Evolutionary conservation across 169 alveolate genomes (phyloP).

Genomic region (Fabrea salina): DNA sequence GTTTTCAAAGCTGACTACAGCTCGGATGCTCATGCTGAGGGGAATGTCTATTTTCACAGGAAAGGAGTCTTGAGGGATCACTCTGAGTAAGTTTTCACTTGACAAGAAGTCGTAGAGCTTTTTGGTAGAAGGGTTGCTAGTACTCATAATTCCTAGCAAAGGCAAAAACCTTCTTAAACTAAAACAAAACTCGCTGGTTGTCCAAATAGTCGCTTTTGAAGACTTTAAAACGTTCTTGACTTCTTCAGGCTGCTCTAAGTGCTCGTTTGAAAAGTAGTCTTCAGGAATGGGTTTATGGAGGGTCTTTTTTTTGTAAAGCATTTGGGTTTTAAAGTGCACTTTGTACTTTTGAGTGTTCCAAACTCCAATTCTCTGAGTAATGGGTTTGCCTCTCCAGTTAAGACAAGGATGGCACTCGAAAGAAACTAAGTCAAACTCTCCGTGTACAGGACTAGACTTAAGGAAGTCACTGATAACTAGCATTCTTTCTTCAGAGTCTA

Average conservation of each 20-base stretch:
- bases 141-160: not conserved
- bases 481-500: constrained; percentile 14
- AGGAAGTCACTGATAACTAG: constrained; percentile 16
- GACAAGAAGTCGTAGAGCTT: constrained; percentile 18
- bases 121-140: not conserved
- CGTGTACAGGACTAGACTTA: constrained; percentile 32
- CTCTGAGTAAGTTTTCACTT: constrained; percentile 2
- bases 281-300: not conserved
- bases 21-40: not conserved
- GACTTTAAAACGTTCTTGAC: not conserved
- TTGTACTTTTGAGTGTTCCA: constrained; percentile 19
- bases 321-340: constrained; percentile 1
- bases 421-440: not conserved
- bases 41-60: constrained; percentile 33
- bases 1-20: not conserved
- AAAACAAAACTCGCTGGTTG: not conserved
- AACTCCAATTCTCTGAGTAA: not conserved
- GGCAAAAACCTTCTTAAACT: not conserved
- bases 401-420: not conserved
- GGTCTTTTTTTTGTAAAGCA: not conserved
- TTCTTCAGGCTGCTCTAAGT: not conserved
- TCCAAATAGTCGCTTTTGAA: not conserved
- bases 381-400: constrained; percentile 7
- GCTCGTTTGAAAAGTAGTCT: not conserved
- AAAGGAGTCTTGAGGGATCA: constrained; percentile 12